A percentile compares a stretch with the other conserved stretches of the same genome.
phyloP scores from a whole-genome alignment of 768 basidiomycete genomes.

The Artomyces pyxidatus region DNA sequence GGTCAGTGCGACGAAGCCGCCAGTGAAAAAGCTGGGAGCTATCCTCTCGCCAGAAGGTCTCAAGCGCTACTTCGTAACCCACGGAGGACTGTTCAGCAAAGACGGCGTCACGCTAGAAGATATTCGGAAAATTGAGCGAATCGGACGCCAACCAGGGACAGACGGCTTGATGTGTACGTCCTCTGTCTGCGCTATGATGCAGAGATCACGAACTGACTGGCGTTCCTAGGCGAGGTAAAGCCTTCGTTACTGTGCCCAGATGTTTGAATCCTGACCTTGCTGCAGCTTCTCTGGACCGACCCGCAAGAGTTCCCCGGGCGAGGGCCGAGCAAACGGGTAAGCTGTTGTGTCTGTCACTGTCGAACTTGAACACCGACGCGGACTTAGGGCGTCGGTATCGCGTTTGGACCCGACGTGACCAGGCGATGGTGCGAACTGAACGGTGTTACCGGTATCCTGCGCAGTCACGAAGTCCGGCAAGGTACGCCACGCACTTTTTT shows the following conservation, averaged over 20 bases:
- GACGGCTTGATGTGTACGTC: conserved; percentile 91
- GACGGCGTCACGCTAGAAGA: conserved; percentile 94
- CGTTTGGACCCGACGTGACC: conserved; percentile 94
- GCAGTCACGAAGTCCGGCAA: conserved; percentile 96
- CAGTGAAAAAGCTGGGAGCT: conserved; percentile 32
- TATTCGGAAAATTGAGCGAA: conserved; percentile 78
- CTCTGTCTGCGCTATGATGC: conserved; percentile 23
- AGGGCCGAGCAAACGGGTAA: conserved; percentile 90
- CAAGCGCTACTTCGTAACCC: conserved; percentile 91
- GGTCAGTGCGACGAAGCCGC: conserved; percentile 60
- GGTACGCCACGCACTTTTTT: conserved; percentile 31
- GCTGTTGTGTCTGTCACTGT: conserved; percentile 20
- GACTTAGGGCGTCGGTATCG: conserved; percentile 84
- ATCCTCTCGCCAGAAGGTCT: conserved; percentile 78
- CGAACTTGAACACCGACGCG: conserved; percentile 12
- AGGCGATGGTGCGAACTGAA: conserved; percentile 83
- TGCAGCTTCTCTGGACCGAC: conserved; percentile 89
- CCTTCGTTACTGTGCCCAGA: neutral
- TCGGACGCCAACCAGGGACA: conserved; percentile 87
- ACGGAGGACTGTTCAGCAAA: conserved; percentile 93
- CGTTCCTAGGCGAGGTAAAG: conserved; percentile 50
- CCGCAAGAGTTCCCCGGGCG: conserved; percentile 84
- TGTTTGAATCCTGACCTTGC: conserved; percentile 8
- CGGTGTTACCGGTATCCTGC: conserved; percentile 79
- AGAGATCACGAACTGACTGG: conserved; percentile 5